Evolutionary conservation across 2,329 filamentous ascomycete genomes (phyloP).

Genomic region (Fusarium mexicanum): DNA sequence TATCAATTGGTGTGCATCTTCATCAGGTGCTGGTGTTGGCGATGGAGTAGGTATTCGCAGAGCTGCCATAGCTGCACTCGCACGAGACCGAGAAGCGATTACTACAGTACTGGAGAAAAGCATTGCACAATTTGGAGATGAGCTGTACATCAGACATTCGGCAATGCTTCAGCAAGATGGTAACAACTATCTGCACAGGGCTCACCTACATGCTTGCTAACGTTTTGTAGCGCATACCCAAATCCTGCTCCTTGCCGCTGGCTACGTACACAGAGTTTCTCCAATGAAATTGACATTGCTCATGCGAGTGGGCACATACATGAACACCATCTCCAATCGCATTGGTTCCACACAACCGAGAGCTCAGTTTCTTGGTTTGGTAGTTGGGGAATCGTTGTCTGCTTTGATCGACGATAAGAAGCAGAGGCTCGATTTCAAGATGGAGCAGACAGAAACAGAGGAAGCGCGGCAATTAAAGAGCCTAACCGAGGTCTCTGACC

Average conservation of each 20-base stretch:
- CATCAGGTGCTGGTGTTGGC: constrained; percentile 72
- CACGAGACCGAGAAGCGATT: constrained; percentile 61
- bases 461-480: constrained; percentile 81
- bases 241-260: constrained; percentile 78
- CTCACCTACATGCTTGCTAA: constrained; percentile 31
- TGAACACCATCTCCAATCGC: constrained; percentile 85
- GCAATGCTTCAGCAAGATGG: constrained; percentile 90
- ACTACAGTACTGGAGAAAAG: constrained; percentile 71
- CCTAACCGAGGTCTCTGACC: constrained; percentile 71
- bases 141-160: constrained; percentile 85
- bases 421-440: constrained; percentile 81
- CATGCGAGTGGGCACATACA: constrained; percentile 76
- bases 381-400: constrained; percentile 79
- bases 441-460: constrained; percentile 77
- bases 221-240: constrained; percentile 77
- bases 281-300: constrained; percentile 74
- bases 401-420: constrained; percentile 72
- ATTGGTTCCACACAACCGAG: constrained; percentile 79
- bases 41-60: constrained; percentile 73
- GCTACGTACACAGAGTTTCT: constrained; percentile 75
- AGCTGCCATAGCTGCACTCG: constrained; percentile 68
- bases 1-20: constrained; percentile 70
- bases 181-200: constrained; percentile 45
- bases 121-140: constrained; percentile 81
- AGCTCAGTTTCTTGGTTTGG: constrained; percentile 86